Percentiles rank a stretch among this genome's conserved stretches.
Evolutionary conservation across 2,329 filamentous ascomycete genomes (phyloP).

Genomic region (Claviceps pazoutovae): DNA sequence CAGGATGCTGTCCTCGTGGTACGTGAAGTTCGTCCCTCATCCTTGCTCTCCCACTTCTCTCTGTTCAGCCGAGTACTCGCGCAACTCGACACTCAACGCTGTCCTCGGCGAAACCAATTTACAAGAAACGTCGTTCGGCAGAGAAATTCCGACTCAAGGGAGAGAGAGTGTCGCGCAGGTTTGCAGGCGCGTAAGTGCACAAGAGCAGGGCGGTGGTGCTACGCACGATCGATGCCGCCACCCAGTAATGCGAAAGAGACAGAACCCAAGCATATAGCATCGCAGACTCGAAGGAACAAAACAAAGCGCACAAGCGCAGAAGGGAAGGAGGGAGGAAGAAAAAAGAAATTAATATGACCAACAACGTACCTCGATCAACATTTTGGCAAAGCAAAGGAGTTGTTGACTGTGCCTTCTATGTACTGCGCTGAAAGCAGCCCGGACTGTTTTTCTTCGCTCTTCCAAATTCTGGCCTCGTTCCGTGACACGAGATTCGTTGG

Average conservation of each 20-base stretch:
- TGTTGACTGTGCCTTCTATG: slow-evolving; percentile 9
- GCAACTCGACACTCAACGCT: background rate
- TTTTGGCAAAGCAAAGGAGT: slow-evolving; percentile 8
- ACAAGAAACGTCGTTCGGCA: background rate
- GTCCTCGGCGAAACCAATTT: background rate
- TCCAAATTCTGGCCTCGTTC: slow-evolving; percentile 3
- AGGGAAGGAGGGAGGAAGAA: background rate
- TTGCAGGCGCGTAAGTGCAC: background rate
- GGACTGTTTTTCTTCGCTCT: background rate
- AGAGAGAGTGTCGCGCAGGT: background rate
- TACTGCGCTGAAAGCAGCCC: slow-evolving; percentile 3
- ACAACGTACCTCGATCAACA: slow-evolving; percentile 25
- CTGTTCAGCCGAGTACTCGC: background rate
- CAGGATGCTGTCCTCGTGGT: background rate
- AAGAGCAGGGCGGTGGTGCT: slow-evolving; percentile 1
- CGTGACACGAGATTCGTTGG: background rate
- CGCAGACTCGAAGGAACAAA: background rate
- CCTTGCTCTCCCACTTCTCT: background rate
- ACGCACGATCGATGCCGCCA: slow-evolving; percentile 3
- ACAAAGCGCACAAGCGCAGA: background rate
- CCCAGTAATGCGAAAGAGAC: background rate
- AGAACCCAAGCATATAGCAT: background rate
- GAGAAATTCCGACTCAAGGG: background rate
- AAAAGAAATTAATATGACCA: background rate
- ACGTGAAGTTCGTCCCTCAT: background rate